phyloP scores from a whole-genome alignment of 805 yeast genomes.

The Wickerhamomyces hampshirensis region DNA sequence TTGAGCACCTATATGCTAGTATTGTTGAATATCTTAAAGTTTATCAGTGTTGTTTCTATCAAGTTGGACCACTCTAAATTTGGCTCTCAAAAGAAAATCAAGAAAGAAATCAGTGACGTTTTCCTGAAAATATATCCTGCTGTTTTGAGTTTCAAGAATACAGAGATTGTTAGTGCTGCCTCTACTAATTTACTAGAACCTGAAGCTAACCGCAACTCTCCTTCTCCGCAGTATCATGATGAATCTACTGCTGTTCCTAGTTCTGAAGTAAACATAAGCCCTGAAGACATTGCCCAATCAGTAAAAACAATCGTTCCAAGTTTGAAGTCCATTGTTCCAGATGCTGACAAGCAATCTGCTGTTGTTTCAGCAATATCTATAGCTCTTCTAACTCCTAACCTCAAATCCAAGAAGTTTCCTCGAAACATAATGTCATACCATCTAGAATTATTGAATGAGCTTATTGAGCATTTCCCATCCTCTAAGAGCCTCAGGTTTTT shows the following conservation, averaged over 20 bases:
- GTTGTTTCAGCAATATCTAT: conserved; percentile 48
- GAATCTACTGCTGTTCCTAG: conserved; percentile 12
- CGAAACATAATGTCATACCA: conserved; percentile 35
- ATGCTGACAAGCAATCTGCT: conserved; percentile 54
- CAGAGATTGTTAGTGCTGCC: conserved; percentile 15
- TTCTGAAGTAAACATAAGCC: conserved; percentile 15
- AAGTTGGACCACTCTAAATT: conserved; percentile 56
- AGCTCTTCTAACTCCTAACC: conserved; percentile 48
- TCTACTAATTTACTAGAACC: conserved; percentile 5
- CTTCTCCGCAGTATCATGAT: conserved; percentile 10
- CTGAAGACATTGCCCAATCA: conserved; percentile 41
- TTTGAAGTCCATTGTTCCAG: conserved; percentile 31
- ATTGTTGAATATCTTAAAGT: conserved; percentile 48
- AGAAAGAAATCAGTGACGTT: conserved; percentile 49
- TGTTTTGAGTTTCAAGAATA: conserved; percentile 22
- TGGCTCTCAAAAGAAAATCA: conserved; percentile 55
- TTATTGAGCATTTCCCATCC: conserved; percentile 25
- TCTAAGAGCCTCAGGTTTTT: conserved; percentile 59
- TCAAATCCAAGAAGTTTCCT: conserved; percentile 41
- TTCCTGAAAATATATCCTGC: conserved; percentile 33
- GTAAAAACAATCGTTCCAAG: conserved; percentile 33
- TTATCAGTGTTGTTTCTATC: conserved; percentile 45
- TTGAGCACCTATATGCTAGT: conserved; percentile 42
- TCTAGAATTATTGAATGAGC: conserved; percentile 37
- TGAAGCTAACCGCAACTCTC: conserved; percentile 5